These are phyloP conservation scores for Drechslera avenae DNA, from an alignment of 2,329 filamentous ascomycete genomes.

Conservation along the genomic window DNA sequence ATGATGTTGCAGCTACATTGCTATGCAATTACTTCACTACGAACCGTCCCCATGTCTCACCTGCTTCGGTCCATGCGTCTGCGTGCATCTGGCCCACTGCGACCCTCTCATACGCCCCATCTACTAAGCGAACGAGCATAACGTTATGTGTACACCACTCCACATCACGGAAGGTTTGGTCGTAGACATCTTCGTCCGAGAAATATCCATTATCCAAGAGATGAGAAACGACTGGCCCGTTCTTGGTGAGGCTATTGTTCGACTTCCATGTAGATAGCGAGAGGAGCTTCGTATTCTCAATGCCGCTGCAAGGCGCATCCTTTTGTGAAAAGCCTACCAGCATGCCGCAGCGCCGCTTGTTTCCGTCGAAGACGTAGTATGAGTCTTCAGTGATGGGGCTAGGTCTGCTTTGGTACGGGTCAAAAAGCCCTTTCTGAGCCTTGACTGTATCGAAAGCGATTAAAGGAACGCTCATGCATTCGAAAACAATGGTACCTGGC, in stretches of 20 bases:
- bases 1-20: no score
- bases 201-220: background rate
- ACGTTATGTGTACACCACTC: slow-evolving; percentile 9
- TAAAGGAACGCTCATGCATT: background rate
- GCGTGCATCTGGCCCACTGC: slow-evolving; percentile 6
- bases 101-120: background rate
- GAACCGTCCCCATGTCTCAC: background rate
- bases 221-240: slow-evolving; percentile 7
- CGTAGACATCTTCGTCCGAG: background rate
- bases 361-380: slow-evolving; percentile 3
- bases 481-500: background rate
- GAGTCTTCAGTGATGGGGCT: background rate
- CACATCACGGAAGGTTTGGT: background rate
- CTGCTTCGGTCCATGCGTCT: slow-evolving; percentile 1
- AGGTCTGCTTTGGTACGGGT: background rate
- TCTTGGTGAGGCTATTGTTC: background rate
- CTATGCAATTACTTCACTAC: background rate
- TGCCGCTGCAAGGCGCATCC: background rate
- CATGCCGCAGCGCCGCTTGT: slow-evolving; percentile 4
- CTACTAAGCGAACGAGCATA: slow-evolving; percentile 1
- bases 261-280: slow-evolving; percentile 1
- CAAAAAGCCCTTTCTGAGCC: background rate
- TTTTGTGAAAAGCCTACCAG: background rate
- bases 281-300: background rate
- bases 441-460: background rate